Evolutionary conservation across 177 flowering plant species (phyloP), one percentile per base, ranked within the genome.

Genomic region (Vitis hybrid): DNA sequence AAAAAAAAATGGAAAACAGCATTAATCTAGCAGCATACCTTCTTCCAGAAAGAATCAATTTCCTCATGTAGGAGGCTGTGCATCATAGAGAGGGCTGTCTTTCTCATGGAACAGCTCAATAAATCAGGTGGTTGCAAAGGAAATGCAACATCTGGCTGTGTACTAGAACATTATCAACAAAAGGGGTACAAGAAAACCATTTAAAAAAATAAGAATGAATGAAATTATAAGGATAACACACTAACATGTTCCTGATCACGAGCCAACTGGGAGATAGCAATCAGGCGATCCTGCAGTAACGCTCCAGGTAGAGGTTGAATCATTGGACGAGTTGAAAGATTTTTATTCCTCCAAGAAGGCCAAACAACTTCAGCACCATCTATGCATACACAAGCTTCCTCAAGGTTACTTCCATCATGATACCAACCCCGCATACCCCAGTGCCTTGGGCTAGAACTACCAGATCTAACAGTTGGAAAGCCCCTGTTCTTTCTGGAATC

Each of bases 401-500:
- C 97, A 70, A 69, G 80, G 61, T 68, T 84, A 71, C 72, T 75
- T 68, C 88, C 92, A 75, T 94, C 98, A 78, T 83, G 85, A 65
- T 82, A 85, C 97, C 91, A 88, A 65, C 92, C 89, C 82, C 87
- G 83, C 72, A 88, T 71, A 60, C 98, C 94, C 98, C 93, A 94
- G 64, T 94, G 88, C 83, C 98, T 88, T 39, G 99, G 99, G 82
- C 99, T 94, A 61, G 99, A 94, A 82, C 99, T 94, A 73, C 99
- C 99, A 79, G 99, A 93, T 76, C 99, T 88, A 69, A 91, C 98
- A 66, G 92, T 88, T 20, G 99, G 96, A 78, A 93, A 91, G 34
- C 99, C 97, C 66, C 90, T 86, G 19, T 84, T 91, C 69, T 82
- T 91, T 81, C 97, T 88, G 18, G 95, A 85, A 73, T 91, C 93